Evolutionary conservation across 176 grass and related monocot species (phyloP).

Genomic region (Aechmea fasciata): DNA sequence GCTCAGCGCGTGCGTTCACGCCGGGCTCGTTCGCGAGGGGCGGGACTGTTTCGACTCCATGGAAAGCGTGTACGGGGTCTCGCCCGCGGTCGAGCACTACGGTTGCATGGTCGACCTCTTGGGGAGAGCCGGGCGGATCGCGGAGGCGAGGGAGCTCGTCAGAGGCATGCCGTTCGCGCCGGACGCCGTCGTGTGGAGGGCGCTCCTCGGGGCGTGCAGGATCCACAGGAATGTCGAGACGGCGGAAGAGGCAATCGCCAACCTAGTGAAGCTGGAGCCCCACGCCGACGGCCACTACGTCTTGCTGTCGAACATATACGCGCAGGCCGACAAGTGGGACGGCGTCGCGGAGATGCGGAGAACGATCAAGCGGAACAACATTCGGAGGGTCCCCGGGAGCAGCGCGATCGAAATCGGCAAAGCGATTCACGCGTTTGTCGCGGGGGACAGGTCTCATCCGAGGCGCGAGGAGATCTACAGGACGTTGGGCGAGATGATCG

Average conservation of each 20-base stretch:
- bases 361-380: constrained; percentile 33
- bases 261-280: constrained; percentile 44
- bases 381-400: constrained; percentile 52
- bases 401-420: constrained; percentile 50
- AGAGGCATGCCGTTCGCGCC: constrained; percentile 42
- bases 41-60: constrained; percentile 47
- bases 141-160: constrained; percentile 49
- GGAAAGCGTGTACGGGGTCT: constrained; percentile 30
- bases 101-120: constrained; percentile 69
- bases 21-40: constrained; percentile 53
- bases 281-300: constrained; percentile 52
- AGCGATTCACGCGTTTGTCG: constrained; percentile 34
- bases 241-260: constrained; percentile 52
- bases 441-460: constrained; percentile 44
- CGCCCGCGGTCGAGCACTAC: constrained; percentile 47
- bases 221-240: constrained; percentile 60
- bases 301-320: constrained; percentile 58
- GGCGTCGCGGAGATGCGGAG: constrained; percentile 58
- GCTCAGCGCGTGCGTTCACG: constrained; percentile 47
- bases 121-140: constrained; percentile 47
- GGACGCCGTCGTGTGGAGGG: constrained; percentile 58
- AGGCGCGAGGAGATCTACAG: constrained; percentile 45
- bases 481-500: constrained; percentile 50
- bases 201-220: constrained; percentile 60
- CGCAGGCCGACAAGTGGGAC: constrained; percentile 54